Percentiles rank a stretch among this genome's conserved stretches.
Conservation (phyloP, 768 basidiomycete species). For the Xerocomus brunneocitrinus region DNA sequence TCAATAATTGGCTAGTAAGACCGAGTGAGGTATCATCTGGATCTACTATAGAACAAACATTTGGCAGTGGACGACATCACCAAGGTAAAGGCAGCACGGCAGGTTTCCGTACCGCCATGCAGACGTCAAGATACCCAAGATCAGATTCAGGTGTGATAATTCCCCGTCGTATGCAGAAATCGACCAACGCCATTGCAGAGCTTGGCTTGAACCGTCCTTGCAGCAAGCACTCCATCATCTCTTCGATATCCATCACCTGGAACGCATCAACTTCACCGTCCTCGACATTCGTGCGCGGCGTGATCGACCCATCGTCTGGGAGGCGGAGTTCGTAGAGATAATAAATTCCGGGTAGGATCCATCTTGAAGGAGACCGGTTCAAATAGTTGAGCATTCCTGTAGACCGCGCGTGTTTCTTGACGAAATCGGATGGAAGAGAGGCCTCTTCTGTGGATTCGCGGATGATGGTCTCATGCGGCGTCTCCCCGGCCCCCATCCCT, state of each 20-base stretch:
- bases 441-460: slow-evolving; percentile 44
- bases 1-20: no score
- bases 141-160: slow-evolving; percentile 23
- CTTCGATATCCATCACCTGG: slow-evolving; percentile 33
- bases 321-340: slow-evolving; percentile 42
- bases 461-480: slow-evolving; percentile 34
- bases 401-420: slow-evolving; percentile 28
- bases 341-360: slow-evolving; percentile 44
- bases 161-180: slow-evolving; percentile 40
- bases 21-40: no score
- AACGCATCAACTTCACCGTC: slow-evolving; percentile 44
- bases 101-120: slow-evolving; percentile 18
- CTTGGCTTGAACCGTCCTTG: slow-evolving; percentile 39
- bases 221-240: slow-evolving; percentile 32
- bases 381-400: slow-evolving; percentile 38
- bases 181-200: slow-evolving; percentile 40
- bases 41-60: neutral
- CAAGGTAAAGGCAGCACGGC: slow-evolving; percentile 20
- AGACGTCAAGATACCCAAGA: slow-evolving; percentile 20
- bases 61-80: neutral
- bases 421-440: slow-evolving; percentile 35
- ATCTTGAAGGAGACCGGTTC: slow-evolving; percentile 40
- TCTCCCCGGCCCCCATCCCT: slow-evolving; percentile 39
- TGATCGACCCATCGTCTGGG: slow-evolving; percentile 30
- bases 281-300: slow-evolving; percentile 32